phyloP scores from a whole-genome alignment of 805 yeast species.

The Wickerhamiella kurtzmanii region DNA sequence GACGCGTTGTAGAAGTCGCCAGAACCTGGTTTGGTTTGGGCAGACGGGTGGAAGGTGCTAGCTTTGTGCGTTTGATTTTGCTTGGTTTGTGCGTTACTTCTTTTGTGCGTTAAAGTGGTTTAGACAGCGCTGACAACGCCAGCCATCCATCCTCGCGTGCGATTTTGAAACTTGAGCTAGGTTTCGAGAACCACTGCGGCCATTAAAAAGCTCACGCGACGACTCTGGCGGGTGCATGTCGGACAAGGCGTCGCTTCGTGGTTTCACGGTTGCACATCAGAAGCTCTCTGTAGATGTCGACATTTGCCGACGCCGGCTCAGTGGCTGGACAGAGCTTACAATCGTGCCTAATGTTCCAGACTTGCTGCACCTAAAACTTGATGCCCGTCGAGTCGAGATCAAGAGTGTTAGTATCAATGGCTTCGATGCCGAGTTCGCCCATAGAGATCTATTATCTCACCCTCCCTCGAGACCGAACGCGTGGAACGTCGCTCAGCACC shows the following conservation, averaged over 20 bases:
- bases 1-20: too few relatives aligned
- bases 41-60: too few relatives aligned
- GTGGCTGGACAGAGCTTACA: conserved; percentile 73
- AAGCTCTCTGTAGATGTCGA: conserved; percentile 70
- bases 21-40: too few relatives aligned
- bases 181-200: too few relatives aligned
- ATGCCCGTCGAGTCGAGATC: conserved; percentile 55
- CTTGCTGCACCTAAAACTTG: conserved; percentile 51
- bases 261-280: conserved; percentile 70
- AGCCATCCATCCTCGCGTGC: too few relatives aligned
- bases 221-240: not conserved
- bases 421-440: conserved; percentile 39
- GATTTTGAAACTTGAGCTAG: too few relatives aligned
- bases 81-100: too few relatives aligned
- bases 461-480: conserved; percentile 21
- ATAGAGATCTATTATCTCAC: conserved; percentile 39
- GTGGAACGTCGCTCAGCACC: conserved; percentile 20
- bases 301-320: conserved; percentile 41
- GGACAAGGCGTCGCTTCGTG: conserved; percentile 13
- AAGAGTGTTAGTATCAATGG: conserved; percentile 53
- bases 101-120: too few relatives aligned
- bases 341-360: conserved; percentile 54
- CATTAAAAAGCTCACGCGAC: not conserved
- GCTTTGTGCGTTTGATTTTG: too few relatives aligned
- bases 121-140: too few relatives aligned